These are phyloP conservation scores for Stropharia rugosoannulata DNA, from an alignment of 768 basidiomycete genomes.

Conservation along the genomic window DNA sequence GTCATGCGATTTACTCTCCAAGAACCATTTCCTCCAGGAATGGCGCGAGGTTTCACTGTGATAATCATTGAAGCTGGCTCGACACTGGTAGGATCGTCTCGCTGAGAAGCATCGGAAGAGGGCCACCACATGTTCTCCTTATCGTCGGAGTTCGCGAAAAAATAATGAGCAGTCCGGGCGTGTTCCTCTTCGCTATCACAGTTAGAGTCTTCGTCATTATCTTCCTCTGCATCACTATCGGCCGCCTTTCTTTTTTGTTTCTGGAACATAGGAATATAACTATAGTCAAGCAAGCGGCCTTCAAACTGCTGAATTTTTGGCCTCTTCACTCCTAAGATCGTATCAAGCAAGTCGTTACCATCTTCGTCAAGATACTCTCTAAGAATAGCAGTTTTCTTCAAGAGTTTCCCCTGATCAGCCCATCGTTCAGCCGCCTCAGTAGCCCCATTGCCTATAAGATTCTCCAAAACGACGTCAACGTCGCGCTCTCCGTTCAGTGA, in stretches of 20 bases:
- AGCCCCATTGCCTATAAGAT: slow-evolving; percentile 60
- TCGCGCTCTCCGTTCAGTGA: slow-evolving; percentile 18
- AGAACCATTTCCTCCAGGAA: slow-evolving; percentile 13
- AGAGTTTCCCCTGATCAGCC: slow-evolving; percentile 48
- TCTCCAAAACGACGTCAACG: slow-evolving; percentile 57
- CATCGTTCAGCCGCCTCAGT: slow-evolving; percentile 48
- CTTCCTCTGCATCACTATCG: slow-evolving; percentile 16
- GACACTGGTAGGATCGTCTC: slow-evolving; percentile 1
- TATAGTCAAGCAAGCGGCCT: slow-evolving; percentile 1
- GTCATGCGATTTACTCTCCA: slow-evolving; percentile 20
- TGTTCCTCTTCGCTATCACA: slow-evolving; percentile 48
- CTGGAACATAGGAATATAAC: neutral
- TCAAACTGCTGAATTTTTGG: neutral
- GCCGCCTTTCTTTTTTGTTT: slow-evolving; percentile 18
- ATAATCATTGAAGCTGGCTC: neutral
- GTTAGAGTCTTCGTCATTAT: slow-evolving; percentile 34
- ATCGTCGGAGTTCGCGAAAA: slow-evolving; percentile 44
- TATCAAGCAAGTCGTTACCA: slow-evolving; percentile 34
- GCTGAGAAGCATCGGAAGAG: slow-evolving; percentile 22
- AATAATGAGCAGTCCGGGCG: slow-evolving; percentile 51
- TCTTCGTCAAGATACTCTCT: slow-evolving; percentile 39
- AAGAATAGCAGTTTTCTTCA: slow-evolving; percentile 43
- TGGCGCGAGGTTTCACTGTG: slow-evolving; percentile 4
- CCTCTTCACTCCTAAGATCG: slow-evolving; percentile 20
- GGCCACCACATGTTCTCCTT: slow-evolving; percentile 33